Conservation (phyloP, 768 basidiomycete genomes). For the Cystofilobasidium capitatum region DNA sequence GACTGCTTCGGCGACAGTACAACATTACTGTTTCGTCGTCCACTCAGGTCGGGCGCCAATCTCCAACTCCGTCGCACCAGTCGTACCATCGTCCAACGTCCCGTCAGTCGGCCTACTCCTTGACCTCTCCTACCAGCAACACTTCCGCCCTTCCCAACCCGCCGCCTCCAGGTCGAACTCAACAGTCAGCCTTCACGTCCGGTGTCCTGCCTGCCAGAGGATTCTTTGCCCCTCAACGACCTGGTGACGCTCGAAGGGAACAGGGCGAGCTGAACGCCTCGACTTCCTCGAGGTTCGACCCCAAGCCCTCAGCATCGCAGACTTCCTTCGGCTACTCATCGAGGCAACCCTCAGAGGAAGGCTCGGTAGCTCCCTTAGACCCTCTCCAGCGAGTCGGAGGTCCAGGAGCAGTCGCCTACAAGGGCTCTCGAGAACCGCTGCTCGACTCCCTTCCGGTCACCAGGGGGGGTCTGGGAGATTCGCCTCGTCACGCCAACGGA, state of each 20-base stretch:
- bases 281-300: neutral
- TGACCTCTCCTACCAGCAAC: conserved; percentile 1
- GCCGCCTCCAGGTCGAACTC: neutral
- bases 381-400: neutral
- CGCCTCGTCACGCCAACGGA: too few species aligned
- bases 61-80: neutral
- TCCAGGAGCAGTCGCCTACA: neutral
- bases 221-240: conserved; percentile 25
- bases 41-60: neutral
- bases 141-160: conserved; percentile 4
- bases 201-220: conserved; percentile 15
- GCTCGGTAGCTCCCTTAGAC: neutral
- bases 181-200: conserved; percentile 15
- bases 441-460: neutral
- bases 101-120: neutral
- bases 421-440: neutral
- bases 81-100: neutral
- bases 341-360: neutral
- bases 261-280: neutral
- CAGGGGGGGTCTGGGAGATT: too few species aligned
- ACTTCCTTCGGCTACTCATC: conserved; percentile 1
- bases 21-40: conserved; percentile 5
- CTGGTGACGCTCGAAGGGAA: neutral
- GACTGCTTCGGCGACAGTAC: neutral
- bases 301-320: neutral